Percentiles rank a stretch among this genome's conserved stretches.
These are phyloP conservation scores for Pyrrhoderma lamaoense DNA, from an alignment of 1,284 basidiomycete genomes.

Conservation along the genomic window DNA sequence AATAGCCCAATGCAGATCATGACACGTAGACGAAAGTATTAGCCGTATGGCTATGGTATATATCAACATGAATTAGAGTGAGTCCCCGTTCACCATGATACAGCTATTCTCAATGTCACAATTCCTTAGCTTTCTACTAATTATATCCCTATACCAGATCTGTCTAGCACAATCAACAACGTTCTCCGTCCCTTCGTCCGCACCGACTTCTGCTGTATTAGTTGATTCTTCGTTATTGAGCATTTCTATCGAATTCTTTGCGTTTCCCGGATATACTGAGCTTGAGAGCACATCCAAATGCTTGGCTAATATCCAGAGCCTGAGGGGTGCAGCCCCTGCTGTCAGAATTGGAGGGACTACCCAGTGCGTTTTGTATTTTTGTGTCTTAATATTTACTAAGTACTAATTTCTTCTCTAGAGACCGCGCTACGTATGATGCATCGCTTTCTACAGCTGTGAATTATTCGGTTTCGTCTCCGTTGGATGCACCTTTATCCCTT, in stretches of 20 bases:
- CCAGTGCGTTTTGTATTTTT: constrained; percentile 27
- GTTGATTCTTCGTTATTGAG: constrained; percentile 32
- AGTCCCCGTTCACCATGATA: no score
- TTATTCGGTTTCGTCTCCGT: constrained; percentile 33
- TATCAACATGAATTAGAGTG: no score
- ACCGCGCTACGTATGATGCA: constrained; percentile 35
- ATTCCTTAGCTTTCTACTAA: no score
- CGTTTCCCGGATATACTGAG: constrained; percentile 34
- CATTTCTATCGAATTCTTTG: constrained; percentile 37
- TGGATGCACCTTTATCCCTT: constrained; percentile 32
- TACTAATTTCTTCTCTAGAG: constrained; percentile 23
- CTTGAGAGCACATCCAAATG: constrained; percentile 32
- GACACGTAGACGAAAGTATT: no score
- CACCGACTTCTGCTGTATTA: constrained; percentile 26
- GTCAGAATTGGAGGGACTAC: constrained; percentile 39
- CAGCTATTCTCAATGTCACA: no score
- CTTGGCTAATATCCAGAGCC: constrained; percentile 29
- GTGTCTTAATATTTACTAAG: background rate
- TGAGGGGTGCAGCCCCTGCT: constrained; percentile 32
- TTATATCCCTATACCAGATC: no score
- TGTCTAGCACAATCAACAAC: background rate
- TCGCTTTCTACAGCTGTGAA: constrained; percentile 30
- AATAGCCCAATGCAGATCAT: no score
- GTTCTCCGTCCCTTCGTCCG: constrained; percentile 26
- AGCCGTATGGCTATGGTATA: no score